phyloP scores from a whole-genome alignment of 306 rosid species.

The Potentilla sterilis region DNA sequence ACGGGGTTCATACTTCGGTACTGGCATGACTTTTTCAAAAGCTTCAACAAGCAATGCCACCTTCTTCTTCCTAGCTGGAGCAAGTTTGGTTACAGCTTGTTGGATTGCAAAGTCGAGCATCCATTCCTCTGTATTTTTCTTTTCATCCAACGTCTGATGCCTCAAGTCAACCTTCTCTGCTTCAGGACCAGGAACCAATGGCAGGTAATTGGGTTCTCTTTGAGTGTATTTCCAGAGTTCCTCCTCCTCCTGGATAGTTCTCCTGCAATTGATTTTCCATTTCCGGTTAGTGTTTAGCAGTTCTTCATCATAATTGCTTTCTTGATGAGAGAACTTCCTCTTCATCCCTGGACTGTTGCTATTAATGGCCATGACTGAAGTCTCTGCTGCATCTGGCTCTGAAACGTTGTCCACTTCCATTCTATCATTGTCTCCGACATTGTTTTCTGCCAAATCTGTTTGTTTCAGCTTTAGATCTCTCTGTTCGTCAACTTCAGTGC shows the following conservation, averaged over 20 bases:
- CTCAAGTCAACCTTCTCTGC: conserved; percentile 71
- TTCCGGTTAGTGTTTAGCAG: conserved; percentile 28
- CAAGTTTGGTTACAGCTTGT: conserved; percentile 68
- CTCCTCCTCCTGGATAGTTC: conserved; percentile 41
- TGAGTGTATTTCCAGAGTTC: conserved; percentile 63
- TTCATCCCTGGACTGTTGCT: conserved; percentile 24
- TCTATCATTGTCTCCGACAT: neutral
- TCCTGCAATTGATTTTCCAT: conserved; percentile 35
- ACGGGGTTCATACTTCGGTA: conserved; percentile 49
- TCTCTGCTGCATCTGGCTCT: neutral
- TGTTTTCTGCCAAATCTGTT: conserved; percentile 15
- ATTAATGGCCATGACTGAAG: neutral
- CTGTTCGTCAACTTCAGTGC: conserved; percentile 13
- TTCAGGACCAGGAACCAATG: conserved; percentile 58
- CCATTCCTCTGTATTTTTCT: conserved; percentile 86
- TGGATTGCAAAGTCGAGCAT: conserved; percentile 85
- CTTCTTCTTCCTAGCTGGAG: conserved; percentile 90
- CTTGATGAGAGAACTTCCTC: conserved; percentile 3
- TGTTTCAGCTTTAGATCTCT: conserved; percentile 6
- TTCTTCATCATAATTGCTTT: conserved; percentile 23
- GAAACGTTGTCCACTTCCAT: conserved; percentile 14
- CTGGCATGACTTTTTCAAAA: conserved; percentile 72
- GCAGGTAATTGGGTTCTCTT: conserved; percentile 71
- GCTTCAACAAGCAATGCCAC: conserved; percentile 95
- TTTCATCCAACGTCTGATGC: conserved; percentile 80